Percentiles rank a stretch among this genome's conserved stretches.
These are phyloP conservation scores for Lachnellula arida DNA, from an alignment of 2,329 filamentous ascomycete genomes.

Conservation along the genomic window DNA sequence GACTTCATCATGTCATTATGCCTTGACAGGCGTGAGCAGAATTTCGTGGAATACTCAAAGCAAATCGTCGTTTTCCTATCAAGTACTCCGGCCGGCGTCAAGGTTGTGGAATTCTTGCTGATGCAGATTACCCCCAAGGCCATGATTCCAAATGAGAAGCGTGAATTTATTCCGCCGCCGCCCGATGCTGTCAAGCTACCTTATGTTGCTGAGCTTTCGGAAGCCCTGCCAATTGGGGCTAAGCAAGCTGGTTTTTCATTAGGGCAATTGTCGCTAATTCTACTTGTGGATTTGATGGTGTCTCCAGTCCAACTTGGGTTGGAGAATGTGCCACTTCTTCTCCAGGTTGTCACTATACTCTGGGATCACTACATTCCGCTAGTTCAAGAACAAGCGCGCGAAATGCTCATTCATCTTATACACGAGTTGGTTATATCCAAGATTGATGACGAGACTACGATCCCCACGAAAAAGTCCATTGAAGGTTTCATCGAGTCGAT, in stretches of 20 bases:
- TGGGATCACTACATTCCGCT: conserved; percentile 97
- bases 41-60: conserved; percentile 96
- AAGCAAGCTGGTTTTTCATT: conserved; percentile 89
- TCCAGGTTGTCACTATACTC: conserved; percentile 87
- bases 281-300: conserved; percentile 94
- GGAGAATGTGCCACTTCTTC: conserved; percentile 76
- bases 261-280: conserved; percentile 86
- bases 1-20: conserved; percentile 96
- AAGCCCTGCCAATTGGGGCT: conserved; percentile 79
- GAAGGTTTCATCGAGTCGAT: conserved; percentile 87
- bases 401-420: conserved; percentile 97
- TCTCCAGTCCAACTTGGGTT: conserved; percentile 75
- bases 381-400: conserved; percentile 92
- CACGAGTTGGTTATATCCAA: conserved; percentile 85
- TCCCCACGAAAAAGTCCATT: conserved; percentile 64
- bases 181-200: conserved; percentile 71
- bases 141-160: conserved; percentile 92
- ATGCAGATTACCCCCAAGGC: conserved; percentile 88
- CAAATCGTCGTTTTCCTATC: conserved; percentile 97
- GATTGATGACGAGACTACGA: conserved; percentile 65
- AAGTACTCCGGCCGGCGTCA: conserved; percentile 76
- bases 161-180: conserved; percentile 62
- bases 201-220: conserved; percentile 80
- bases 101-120: conserved; percentile 90
- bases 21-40: conserved; percentile 89